phyloP scores from a whole-genome alignment of 2,329 filamentous ascomycete genomes.

The Diaporthe helianthi region DNA sequence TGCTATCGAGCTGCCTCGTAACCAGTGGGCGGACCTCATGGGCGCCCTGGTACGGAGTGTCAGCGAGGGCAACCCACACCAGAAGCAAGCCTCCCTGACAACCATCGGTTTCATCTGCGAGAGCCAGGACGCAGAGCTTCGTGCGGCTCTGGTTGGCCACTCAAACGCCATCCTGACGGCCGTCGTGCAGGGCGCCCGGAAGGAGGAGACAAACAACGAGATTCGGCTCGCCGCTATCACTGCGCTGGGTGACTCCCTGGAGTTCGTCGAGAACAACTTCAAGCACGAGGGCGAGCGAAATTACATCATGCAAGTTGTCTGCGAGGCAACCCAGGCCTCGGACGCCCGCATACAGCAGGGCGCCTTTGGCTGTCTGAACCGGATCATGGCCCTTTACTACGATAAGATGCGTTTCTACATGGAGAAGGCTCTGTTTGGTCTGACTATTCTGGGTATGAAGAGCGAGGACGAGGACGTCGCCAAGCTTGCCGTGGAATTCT shows the following conservation, averaged over 20 bases:
- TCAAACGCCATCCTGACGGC: constrained; percentile 98
- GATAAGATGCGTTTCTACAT: constrained; percentile 99
- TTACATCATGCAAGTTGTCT: constrained; percentile 99
- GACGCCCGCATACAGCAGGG: constrained; percentile 93
- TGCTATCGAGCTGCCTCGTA: constrained; percentile 88
- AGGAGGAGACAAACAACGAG: constrained; percentile 91
- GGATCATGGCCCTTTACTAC: constrained; percentile 98
- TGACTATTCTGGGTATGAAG: constrained; percentile 99
- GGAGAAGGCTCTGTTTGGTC: constrained; percentile 98
- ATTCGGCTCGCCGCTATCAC: constrained; percentile 93
- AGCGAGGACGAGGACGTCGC: constrained; percentile 96
- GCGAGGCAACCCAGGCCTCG: constrained; percentile 94
- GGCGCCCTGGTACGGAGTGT: constrained; percentile 89
- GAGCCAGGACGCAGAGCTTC: constrained; percentile 86
- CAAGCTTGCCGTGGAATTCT: constrained; percentile 98
- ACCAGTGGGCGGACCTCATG: constrained; percentile 95
- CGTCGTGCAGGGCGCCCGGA: constrained; percentile 95
- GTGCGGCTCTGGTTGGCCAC: constrained; percentile 80
- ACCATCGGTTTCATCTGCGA: constrained; percentile 99
- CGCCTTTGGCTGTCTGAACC: constrained; percentile 95
- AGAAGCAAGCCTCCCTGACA: constrained; percentile 93
- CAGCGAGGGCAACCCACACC: constrained; percentile 81
- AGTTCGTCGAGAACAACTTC: constrained; percentile 98
- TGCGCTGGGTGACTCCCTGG: constrained; percentile 92
- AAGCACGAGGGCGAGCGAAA: constrained; percentile 99